Conservation (phyloP, 768 basidiomycete genomes). For the Flagelloscypha sp. region DNA sequence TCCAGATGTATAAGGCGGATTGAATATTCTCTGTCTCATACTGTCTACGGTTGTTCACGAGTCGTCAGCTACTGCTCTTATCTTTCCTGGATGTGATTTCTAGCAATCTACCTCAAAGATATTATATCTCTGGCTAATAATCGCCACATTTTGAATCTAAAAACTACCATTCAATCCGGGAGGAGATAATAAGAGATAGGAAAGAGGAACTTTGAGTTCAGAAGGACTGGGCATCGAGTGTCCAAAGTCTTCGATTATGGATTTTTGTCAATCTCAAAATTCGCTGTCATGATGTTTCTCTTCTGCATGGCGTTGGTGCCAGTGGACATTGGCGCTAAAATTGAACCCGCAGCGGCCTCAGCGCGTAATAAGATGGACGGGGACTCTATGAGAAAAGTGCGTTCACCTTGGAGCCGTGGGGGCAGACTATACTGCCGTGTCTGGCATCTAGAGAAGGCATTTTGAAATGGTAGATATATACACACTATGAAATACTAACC, state of each 20-base stretch:
- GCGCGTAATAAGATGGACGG: slow-evolving; percentile 92
- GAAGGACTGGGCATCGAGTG: slow-evolving; percentile 59
- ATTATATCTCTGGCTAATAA: too few species aligned
- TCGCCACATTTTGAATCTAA: too few species aligned
- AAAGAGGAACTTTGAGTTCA: slow-evolving; percentile 53
- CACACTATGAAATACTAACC: slow-evolving; percentile 40
- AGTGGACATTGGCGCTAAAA: slow-evolving; percentile 96
- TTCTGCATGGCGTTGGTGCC: slow-evolving; percentile 77
- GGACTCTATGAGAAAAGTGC: slow-evolving; percentile 96
- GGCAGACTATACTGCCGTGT: slow-evolving; percentile 80
- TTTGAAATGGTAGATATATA: neutral
- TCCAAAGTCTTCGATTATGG: slow-evolving; percentile 74
- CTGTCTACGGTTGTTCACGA: too few species aligned
- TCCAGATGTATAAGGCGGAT: too few species aligned
- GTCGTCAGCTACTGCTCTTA: too few species aligned
- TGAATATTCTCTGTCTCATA: too few species aligned
- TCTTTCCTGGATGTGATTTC: too few species aligned
- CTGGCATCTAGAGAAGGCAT: slow-evolving; percentile 56
- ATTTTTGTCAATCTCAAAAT: slow-evolving; percentile 78
- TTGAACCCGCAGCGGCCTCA: slow-evolving; percentile 87
- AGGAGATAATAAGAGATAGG: neutral
- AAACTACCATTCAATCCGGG: too few species aligned
- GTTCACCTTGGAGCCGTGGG: slow-evolving; percentile 63
- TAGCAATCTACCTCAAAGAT: too few species aligned
- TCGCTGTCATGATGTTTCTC: slow-evolving; percentile 75